Base-by-base conservation (phyloP, 2,329 filamentous ascomycete genomes). In the Neospermospora avenae region DNA sequence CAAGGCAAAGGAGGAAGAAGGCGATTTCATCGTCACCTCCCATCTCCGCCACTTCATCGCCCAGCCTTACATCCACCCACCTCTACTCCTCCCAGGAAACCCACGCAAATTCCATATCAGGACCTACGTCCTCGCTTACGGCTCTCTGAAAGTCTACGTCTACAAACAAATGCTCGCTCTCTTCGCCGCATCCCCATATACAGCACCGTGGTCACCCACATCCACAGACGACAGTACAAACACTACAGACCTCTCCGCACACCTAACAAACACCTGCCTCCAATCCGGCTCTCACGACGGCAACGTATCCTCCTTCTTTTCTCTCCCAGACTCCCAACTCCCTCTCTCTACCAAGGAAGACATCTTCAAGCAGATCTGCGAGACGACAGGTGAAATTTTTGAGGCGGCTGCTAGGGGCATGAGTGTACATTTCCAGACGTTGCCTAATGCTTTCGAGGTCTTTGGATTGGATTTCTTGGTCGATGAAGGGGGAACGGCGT, bases 21-120 rank as follows among this genome's bases (percentile, higher is more conserved):
- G 74, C 25, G 78, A 85, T 63, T 77, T 80, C 68, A 89, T 97
- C 66, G 88, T 91, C 58, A 91, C 93, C 3, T 95, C 90, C 0
- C 92, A 97, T 72, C 86, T 99, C 53, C 89, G 95, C 61, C 93
- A 99, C 77, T 99, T 99, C 77, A 86, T 98, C 70, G 93, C 89
- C 4, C 95, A 99, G 75, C 91, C 91, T 0, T 99, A 99, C 75
- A 93, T 99, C 69, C 84, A 96, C 73, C 90, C 89, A 1, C 93
- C 93, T 0, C 83, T 98, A 3, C 81, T 97, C 13, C 77, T 93
- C 16, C 80, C 61, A 10, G 55, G 79, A 28, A 82, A 82, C 31
- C 79, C 81, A 62, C 84, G 89, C 65, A 99, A 99, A 75, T 99
- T 98, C 77, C 95, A 99, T 77, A 91, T 99, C 71, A 83, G 95